Evolutionary conservation across 2,329 filamentous ascomycete species (phyloP).

Genomic region (Falciphora oryzae): DNA sequence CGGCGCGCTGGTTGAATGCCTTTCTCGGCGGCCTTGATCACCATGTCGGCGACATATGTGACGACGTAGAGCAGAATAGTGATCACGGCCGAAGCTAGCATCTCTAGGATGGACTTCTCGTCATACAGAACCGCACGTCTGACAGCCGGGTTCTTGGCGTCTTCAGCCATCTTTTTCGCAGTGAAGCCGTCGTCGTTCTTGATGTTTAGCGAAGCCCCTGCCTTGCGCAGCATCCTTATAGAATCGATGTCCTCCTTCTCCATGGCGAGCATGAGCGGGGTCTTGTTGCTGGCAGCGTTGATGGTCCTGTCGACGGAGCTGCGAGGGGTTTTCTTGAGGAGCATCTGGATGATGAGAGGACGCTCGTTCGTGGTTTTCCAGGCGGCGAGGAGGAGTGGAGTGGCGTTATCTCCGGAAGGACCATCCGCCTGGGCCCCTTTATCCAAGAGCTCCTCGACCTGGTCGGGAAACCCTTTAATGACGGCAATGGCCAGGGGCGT

Average conservation of each 20-base stretch:
- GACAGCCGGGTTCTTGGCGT: not conserved
- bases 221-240: not conserved
- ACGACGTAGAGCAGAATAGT: too few relatives aligned
- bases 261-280: not conserved
- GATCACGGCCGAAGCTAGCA: not conserved
- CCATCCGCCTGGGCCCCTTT: not conserved
- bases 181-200: constrained; percentile 4
- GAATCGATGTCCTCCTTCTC: not conserved
- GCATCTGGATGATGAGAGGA: not conserved
- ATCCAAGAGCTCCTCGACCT: not conserved
- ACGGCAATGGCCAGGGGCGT: too few relatives aligned
- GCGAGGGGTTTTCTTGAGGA: not conserved
- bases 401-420: not conserved
- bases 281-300: not conserved
- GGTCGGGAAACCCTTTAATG: not conserved
- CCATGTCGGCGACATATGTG: too few relatives aligned
- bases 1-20: too few relatives aligned
- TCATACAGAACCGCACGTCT: not conserved
- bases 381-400: constrained; percentile 1
- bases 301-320: not conserved
- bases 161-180: not conserved
- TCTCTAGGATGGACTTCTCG: not conserved
- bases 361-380: not conserved
- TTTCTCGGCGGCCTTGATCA: too few relatives aligned
- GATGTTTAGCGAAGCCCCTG: not conserved